phyloP scores from a whole-genome alignment of 768 basidiomycete species.

The Nidularia pulvinata region DNA sequence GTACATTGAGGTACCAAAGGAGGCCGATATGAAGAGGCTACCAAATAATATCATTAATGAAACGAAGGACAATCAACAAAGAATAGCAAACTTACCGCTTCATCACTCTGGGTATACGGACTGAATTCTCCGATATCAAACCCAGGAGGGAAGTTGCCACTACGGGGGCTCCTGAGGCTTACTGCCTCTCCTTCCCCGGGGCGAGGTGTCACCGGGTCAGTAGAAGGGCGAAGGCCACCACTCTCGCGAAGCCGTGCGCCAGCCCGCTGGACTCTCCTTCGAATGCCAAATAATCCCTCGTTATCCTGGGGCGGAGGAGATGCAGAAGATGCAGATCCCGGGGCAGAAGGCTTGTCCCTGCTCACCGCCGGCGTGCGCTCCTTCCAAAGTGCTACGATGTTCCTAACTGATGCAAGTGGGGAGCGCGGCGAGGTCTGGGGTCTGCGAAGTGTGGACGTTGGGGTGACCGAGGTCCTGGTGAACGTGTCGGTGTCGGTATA shows the following conservation, averaged over 20 bases:
- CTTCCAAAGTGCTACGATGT: slow-evolving; percentile 82
- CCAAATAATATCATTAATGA: slow-evolving; percentile 16
- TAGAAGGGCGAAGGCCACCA: slow-evolving; percentile 14
- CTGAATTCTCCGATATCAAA: slow-evolving; percentile 45
- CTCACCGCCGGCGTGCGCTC: slow-evolving; percentile 63
- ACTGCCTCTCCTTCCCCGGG: slow-evolving; percentile 16
- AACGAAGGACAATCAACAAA: neutral
- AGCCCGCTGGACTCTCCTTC: slow-evolving; percentile 38
- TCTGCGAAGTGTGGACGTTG: slow-evolving; percentile 57
- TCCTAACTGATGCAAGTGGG: slow-evolving; percentile 72
- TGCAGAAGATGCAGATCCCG: slow-evolving; percentile 31
- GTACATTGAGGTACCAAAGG: slow-evolving; percentile 93
- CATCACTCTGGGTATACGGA: slow-evolving; percentile 46
- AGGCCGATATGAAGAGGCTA: slow-evolving; percentile 87
- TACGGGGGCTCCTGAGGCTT: slow-evolving; percentile 27
- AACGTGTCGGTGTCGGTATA: slow-evolving; percentile 31
- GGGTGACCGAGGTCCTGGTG: slow-evolving; percentile 40
- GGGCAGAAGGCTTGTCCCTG: slow-evolving; percentile 23
- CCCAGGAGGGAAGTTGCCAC: slow-evolving; percentile 33
- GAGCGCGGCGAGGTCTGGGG: slow-evolving; percentile 70
- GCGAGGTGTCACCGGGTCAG: slow-evolving; percentile 20
- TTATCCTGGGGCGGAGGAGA: slow-evolving; percentile 31
- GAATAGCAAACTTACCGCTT: slow-evolving; percentile 34
- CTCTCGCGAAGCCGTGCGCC: slow-evolving; percentile 31
- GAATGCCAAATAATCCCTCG: slow-evolving; percentile 54